These are phyloP conservation scores for Penicillium crystallinum DNA, from an alignment of 495 filamentous ascomycete genomes.

Conservation along the genomic window DNA sequence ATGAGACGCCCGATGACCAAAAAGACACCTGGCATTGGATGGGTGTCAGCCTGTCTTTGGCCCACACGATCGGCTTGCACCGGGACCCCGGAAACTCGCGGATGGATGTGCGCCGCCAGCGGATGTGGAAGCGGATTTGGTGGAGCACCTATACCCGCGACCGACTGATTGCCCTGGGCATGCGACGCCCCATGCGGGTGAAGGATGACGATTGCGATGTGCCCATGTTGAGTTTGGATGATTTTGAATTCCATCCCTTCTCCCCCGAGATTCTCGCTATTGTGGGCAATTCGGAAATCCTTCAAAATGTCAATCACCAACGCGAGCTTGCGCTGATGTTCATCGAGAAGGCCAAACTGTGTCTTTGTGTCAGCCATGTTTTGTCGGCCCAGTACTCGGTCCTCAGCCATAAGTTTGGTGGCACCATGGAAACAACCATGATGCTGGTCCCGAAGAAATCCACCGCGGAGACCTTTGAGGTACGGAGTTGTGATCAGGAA, in stretches of 20 bases:
- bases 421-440: conserved; percentile 73
- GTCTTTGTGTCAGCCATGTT: conserved; percentile 77
- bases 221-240: conserved; percentile 74
- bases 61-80: conserved; percentile 79
- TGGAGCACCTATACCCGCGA: conserved; percentile 93
- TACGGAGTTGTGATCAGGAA: conserved; percentile 66
- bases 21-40: conserved; percentile 94
- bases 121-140: conserved; percentile 88
- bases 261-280: conserved; percentile 61
- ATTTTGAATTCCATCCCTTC: conserved; percentile 72
- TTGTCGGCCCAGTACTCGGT: conserved; percentile 86
- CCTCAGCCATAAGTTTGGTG: conserved; percentile 70
- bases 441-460: conserved; percentile 87
- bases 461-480: conserved; percentile 66
- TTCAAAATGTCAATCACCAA: conserved; percentile 61
- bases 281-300: conserved; percentile 57
- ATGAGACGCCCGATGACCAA: conserved; percentile 82
- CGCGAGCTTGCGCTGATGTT: conserved; percentile 76
- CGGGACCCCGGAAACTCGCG: conserved; percentile 70
- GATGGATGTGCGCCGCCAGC: conserved; percentile 64
- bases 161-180: conserved; percentile 79
- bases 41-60: conserved; percentile 77
- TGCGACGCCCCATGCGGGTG: conserved; percentile 82
- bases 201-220: conserved; percentile 88
- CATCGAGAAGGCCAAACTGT: conserved; percentile 87